Conservation (phyloP, 352 stramenopile genomes). For the Bremia lactucae region DNA sequence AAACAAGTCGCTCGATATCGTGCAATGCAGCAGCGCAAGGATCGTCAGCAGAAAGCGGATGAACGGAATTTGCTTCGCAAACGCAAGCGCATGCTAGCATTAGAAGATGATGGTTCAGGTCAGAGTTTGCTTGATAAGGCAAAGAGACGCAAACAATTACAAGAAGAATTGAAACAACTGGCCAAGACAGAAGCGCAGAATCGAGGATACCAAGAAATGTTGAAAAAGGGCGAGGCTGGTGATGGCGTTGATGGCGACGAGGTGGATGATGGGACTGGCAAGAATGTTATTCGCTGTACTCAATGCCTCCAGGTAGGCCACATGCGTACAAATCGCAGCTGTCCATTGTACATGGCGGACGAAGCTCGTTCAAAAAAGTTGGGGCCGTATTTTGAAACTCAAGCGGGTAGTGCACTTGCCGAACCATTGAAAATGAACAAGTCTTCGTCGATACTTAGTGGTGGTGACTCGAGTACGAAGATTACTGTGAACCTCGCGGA, state of each 20-base stretch:
- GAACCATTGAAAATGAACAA: slow-evolving; percentile 60
- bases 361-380: slow-evolving; percentile 33
- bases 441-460: slow-evolving; percentile 11
- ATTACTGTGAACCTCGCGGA: slow-evolving; percentile 73
- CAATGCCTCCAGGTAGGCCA: slow-evolving; percentile 69
- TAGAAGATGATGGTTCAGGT: slow-evolving; percentile 44
- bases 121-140: slow-evolving; percentile 58
- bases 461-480: slow-evolving; percentile 29
- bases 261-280: slow-evolving; percentile 24
- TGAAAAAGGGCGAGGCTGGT: slow-evolving; percentile 60
- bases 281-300: slow-evolving; percentile 68
- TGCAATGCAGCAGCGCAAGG: slow-evolving; percentile 67
- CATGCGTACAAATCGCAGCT: slow-evolving; percentile 80
- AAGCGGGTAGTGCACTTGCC: slow-evolving; percentile 21
- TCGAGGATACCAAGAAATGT: slow-evolving; percentile 74
- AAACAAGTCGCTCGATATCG: slow-evolving; percentile 56
- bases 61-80: slow-evolving; percentile 69
- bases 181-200: slow-evolving; percentile 76
- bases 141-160: slow-evolving; percentile 72
- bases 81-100: slow-evolving; percentile 62
- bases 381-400: slow-evolving; percentile 12
- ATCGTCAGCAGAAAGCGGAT: slow-evolving; percentile 56
- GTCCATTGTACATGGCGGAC: slow-evolving; percentile 73
- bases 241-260: slow-evolving; percentile 10
- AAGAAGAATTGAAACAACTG: slow-evolving; percentile 80